A percentile compares a stretch with the other conserved stretches of the same genome.
Evolutionary conservation across 805 yeast genomes (phyloP).

Genomic region (Wickerhamiella siamensis): DNA sequence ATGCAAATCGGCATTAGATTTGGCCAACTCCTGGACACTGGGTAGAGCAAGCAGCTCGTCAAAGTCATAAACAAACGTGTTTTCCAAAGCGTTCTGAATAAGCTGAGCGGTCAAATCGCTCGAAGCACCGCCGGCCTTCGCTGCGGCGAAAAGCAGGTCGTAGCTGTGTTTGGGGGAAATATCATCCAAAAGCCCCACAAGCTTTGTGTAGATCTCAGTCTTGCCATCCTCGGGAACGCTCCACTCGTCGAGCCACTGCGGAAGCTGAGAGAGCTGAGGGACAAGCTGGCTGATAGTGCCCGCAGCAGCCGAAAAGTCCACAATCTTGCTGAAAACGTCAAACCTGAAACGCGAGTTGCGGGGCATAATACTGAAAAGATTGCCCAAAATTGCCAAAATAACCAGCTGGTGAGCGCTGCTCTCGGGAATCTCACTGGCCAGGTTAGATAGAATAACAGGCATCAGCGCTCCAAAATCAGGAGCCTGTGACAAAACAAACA

Average conservation of each 20-base stretch:
- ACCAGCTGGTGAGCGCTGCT: constrained; percentile 19
- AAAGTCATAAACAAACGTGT: constrained; percentile 20
- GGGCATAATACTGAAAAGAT: constrained; percentile 28
- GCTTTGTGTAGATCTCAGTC: constrained; percentile 17
- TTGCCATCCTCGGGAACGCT: constrained; percentile 16
- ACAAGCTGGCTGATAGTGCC: constrained; percentile 23
- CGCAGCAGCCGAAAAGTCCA: constrained; percentile 24
- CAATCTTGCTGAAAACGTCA: constrained; percentile 22
- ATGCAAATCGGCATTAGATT: constrained; percentile 15
- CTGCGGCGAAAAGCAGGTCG: constrained; percentile 17
- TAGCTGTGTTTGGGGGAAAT: constrained; percentile 7
- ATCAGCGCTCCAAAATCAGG: constrained; percentile 22
- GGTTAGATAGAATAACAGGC: constrained; percentile 20
- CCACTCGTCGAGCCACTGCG: constrained; percentile 29
- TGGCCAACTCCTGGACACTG: constrained; percentile 19
- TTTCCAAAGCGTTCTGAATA: constrained; percentile 16
- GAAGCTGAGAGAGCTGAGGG: constrained; percentile 26
- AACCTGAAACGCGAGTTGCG: constrained; percentile 19
- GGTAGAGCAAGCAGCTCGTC: constrained; percentile 21
- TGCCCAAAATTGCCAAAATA: constrained; percentile 25
- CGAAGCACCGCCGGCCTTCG: constrained; percentile 5
- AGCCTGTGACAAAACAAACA: constrained; percentile 25
- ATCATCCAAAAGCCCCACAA: constrained; percentile 15
- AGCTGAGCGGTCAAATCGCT: constrained; percentile 15
- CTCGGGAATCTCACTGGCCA: constrained; percentile 18